A percentile compares a stretch with the other conserved stretches of the same genome.
These are phyloP conservation scores for Fusarium annulatum DNA, from an alignment of 2,329 filamentous ascomycete species.

Conservation along the genomic window DNA sequence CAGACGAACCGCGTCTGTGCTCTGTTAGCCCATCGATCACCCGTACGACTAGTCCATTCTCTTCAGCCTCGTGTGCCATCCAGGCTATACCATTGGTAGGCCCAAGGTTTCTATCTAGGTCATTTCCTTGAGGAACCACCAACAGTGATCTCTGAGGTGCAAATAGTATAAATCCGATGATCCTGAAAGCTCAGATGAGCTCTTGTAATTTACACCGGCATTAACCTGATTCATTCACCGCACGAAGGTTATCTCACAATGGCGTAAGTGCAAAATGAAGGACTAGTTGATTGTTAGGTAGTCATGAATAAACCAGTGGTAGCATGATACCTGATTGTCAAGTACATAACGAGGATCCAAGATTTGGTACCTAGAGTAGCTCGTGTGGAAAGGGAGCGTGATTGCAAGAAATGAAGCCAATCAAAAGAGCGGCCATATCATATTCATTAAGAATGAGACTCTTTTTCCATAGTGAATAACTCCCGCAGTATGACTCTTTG, in stretches of 20 bases:
- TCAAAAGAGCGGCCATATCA: not conserved
- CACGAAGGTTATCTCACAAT: not conserved
- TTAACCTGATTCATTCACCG: slow-evolving; percentile 8
- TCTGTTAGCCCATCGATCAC: slow-evolving; percentile 23
- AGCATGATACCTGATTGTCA: not conserved
- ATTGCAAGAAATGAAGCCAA: not conserved
- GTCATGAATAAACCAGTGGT: not conserved
- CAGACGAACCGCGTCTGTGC: slow-evolving; percentile 27
- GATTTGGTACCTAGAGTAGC: not conserved
- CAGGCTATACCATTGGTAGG: slow-evolving; percentile 22
- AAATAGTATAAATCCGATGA: not conserved
- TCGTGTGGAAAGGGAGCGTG: not conserved
- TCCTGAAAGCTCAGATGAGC: not conserved
- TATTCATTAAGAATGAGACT: not conserved
- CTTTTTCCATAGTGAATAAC: not conserved
- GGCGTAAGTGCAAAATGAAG: not conserved
- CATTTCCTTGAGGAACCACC: not conserved
- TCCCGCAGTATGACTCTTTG: slow-evolving; percentile 17
- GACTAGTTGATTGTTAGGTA: not conserved
- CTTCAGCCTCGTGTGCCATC: slow-evolving; percentile 25
- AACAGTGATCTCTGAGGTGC: not conserved
- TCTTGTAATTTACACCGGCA: not conserved
- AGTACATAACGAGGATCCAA: no score
- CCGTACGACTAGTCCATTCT: slow-evolving; percentile 13
- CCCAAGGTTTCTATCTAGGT: not conserved